Base-by-base conservation (phyloP, 345 rosid genomes). In the Pugionium dolabratum region DNA sequence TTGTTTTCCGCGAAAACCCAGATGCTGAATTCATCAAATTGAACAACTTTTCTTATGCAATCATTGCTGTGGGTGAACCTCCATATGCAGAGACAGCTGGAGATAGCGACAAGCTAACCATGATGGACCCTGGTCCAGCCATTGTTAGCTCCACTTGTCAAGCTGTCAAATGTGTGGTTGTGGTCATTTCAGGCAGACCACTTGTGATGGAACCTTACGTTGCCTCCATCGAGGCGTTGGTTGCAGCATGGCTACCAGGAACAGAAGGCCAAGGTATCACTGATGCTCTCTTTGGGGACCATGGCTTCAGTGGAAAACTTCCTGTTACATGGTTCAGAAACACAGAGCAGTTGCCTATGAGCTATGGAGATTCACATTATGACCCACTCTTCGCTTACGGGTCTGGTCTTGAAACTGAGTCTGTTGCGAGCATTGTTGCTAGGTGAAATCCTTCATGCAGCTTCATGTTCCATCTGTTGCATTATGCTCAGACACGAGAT, bases 191-290 rank as follows among this genome's bases (percentile, higher is more conserved):
- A 4, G 99, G 99, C n/a, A 81, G 96, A 62, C 97, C 99, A 31
- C 58, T 94, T 8, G 84, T 90, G 46, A 83, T 94, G 35, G 90
- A 88, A 55, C 99, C 95, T 30, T 84, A 88, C 36, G 31, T 86
- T 54, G 78, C 82, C 52, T 67, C 77, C 0, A 79, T 94, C 3
- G 90, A 84, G 60, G 96, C 95, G 5, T 72, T 90, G 59, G 88
- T 90, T 52, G 96, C 95, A 43, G 97, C 96, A 2, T 90, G 96
- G 96, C 82, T 94, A 64, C 99, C 96, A 0, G 97, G 99, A 75
- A 86, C 86, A 3, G 99, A 94, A 86, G 99, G 99, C 45, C 86
- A 83, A 71, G 99, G 97, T 25, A 78, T 94, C 46, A 78, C 90
- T 34, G 99, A 88, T 79, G 88, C 70, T 51, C 82, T 90, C 35